Evolutionary conservation across 2,329 filamentous ascomycete species (phyloP), one percentile per base, ranked within the genome.

Genomic region (Ophiostoma piceae): DNA sequence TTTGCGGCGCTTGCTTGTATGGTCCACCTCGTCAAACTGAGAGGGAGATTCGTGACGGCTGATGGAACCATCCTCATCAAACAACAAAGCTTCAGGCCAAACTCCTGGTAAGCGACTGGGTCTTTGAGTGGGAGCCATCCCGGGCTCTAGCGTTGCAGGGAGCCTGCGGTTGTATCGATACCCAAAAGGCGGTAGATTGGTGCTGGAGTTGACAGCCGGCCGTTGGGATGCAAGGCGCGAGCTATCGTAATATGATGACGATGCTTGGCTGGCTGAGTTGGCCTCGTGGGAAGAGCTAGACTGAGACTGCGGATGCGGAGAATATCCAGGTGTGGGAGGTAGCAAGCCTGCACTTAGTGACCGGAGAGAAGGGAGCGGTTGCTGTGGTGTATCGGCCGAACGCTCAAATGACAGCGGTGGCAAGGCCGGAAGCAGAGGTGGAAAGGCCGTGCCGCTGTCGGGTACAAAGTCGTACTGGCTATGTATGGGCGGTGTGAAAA

Each of bases 1-100:
- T 77, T 91, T 92, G 72, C 90, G 85, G 65, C 90, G 86, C 78
- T 93, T 93, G 67, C 80, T 80, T 70, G 85, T 82, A 69, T 87
- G 84, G 74, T 77, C 81, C 72, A 54, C 60, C 2, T 74, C 73
- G 11, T 73, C 72, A 12, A 69, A 64, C 41, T 67, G 67, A 0
- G 43, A 6, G 43, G 68, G 67, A 3, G 70, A 62, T 7, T 72
- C 71, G 2, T 70, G 72, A 37, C 70, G 72, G 43, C 51, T 69
- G 32, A 57, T 66, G 6, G 67, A 3, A 41, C 35, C 35, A 35
- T 8, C 35, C 35, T 35, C 35, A 35, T 35, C 35, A 35, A 35
- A 35, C 8, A 35, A 35, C 35, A 35, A 16, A 26, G 47, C 26
- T 26, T 5, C n/a, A 16, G 2, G 4, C 12, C 37, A 32, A n/a